A percentile compares a stretch with the other conserved stretches of the same genome.
phyloP scores from a whole-genome alignment of 2,329 filamentous ascomycete genomes.

The Fusarium equiseti region DNA sequence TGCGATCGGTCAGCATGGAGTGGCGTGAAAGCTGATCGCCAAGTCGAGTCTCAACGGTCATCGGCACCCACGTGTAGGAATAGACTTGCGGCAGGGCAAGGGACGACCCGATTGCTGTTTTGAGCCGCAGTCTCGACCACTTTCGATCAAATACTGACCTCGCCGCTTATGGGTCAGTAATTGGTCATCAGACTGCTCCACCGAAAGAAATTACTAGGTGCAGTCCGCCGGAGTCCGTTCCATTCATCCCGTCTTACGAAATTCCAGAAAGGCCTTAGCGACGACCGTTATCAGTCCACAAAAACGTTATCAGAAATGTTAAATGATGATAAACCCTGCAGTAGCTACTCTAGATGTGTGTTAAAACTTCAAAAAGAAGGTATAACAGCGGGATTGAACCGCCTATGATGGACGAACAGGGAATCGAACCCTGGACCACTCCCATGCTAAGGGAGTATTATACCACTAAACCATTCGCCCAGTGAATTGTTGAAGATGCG shows the following conservation, averaged over 20 bases:
- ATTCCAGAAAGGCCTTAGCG: background rate
- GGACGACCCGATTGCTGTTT: background rate
- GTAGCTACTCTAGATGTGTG: too few relatives aligned
- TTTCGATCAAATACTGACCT: background rate
- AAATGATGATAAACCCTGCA: too few relatives aligned
- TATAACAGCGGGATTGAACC: background rate
- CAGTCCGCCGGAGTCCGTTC: background rate
- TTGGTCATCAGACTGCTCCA: background rate
- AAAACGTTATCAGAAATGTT: accelerated
- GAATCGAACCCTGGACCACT: conserved; percentile 36
- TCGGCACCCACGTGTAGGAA: background rate
- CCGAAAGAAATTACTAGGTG: background rate
- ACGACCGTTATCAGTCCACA: too few relatives aligned
- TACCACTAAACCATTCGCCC: conserved; percentile 37
- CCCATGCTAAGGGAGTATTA: conserved; percentile 36
- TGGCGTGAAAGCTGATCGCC: background rate
- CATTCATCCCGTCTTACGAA: background rate
- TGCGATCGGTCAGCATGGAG: background rate
- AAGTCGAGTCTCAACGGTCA: background rate
- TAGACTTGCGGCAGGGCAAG: background rate
- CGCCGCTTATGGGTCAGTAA: background rate
- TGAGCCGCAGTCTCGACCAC: background rate
- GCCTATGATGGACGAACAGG: conserved; percentile 18
- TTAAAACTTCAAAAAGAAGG: background rate
- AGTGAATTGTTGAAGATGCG: background rate